These are phyloP conservation scores for Blastomyces gilchristii DNA, from an alignment of 2,329 filamentous ascomycete species.

Conservation along the genomic window DNA sequence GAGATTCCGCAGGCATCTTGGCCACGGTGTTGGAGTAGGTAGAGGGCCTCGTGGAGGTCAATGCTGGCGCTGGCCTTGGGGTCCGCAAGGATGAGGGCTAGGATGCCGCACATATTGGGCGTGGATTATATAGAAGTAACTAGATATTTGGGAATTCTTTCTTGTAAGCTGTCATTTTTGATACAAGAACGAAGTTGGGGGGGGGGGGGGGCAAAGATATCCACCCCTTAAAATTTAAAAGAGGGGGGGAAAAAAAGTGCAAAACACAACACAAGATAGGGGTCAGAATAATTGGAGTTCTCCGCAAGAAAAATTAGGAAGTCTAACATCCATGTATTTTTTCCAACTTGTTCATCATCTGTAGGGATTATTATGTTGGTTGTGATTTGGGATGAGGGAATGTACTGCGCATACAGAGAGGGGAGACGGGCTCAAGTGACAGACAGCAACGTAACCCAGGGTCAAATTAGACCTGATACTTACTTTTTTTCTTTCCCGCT, in stretches of 20 bases:
- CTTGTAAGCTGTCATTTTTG: slow-evolving; percentile 1
- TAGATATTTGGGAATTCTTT: slow-evolving; percentile 15
- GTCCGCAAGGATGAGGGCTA: slow-evolving; percentile 51
- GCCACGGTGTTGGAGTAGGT: slow-evolving; percentile 63
- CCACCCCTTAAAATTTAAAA: background rate
- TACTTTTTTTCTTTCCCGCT: background rate
- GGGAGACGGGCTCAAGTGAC: too few species aligned
- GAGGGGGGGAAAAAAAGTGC: slow-evolving; percentile 3
- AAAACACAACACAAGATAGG: slow-evolving; percentile 1
- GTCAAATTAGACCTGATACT: background rate
- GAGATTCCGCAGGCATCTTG: slow-evolving; percentile 86
- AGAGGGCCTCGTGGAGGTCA: slow-evolving; percentile 62
- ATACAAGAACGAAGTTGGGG: slow-evolving; percentile 11
- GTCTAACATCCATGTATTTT: slow-evolving; percentile 38
- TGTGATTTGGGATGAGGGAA: slow-evolving; percentile 1
- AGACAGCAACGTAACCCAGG: too few species aligned
- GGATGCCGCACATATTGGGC: slow-evolving; percentile 51
- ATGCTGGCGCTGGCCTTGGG: slow-evolving; percentile 46
- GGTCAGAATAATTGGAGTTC: slow-evolving; percentile 18
- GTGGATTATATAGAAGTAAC: slow-evolving; percentile 16
- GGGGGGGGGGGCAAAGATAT: slow-evolving; percentile 5
- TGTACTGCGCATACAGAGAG: background rate
- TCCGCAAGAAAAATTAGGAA: slow-evolving; percentile 38
- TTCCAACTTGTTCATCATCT: slow-evolving; percentile 25
- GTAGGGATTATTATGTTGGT: slow-evolving; percentile 19